phyloP scores from a whole-genome alignment of 2,329 filamentous ascomycete species.

The Hypoxylon sp. region DNA sequence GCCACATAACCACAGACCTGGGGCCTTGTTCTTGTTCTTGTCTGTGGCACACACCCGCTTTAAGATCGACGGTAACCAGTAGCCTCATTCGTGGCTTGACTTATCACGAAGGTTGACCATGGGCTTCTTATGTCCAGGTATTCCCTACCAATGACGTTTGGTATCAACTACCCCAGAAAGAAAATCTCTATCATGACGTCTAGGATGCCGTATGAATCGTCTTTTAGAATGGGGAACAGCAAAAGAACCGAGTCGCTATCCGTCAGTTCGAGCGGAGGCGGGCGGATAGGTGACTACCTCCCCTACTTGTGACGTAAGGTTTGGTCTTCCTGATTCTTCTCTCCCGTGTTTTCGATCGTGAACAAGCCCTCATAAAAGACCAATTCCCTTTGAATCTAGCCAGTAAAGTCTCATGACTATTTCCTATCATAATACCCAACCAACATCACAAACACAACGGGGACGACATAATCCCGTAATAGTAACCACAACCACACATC shows the following conservation, averaged over 20 bases:
- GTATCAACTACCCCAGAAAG: slow-evolving; percentile 15
- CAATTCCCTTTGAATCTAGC: slow-evolving; percentile 6
- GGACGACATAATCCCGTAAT: slow-evolving; percentile 11
- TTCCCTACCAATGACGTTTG: slow-evolving; percentile 47
- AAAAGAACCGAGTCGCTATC: slow-evolving; percentile 8
- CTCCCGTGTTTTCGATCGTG: slow-evolving; percentile 20
- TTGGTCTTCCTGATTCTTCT: slow-evolving; percentile 3
- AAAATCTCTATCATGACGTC: slow-evolving; percentile 47
- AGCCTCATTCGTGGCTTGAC: slow-evolving; percentile 47
- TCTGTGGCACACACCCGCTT: slow-evolving; percentile 25
- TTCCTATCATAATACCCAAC: slow-evolving; percentile 34
- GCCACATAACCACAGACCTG: slow-evolving; percentile 41
- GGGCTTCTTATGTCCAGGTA: slow-evolving; percentile 38
- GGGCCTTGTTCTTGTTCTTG: slow-evolving; percentile 22
- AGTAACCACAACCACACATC: slow-evolving; percentile 40
- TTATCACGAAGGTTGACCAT: slow-evolving; percentile 30
- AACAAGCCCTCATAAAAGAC: slow-evolving; percentile 37
- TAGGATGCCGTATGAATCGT: slow-evolving; percentile 37
- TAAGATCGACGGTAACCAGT: slow-evolving; percentile 32
- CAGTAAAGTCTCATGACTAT: slow-evolving; percentile 34
- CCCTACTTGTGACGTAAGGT: slow-evolving; percentile 46
- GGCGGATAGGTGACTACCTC: slow-evolving; percentile 9
- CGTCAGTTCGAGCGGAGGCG: slow-evolving; percentile 1
- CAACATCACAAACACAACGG: slow-evolving; percentile 18
- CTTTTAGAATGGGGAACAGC: slow-evolving; percentile 21